Base-by-base conservation (phyloP, 352 stramenopile species). In the Thraustochytrium sp. region DNA sequence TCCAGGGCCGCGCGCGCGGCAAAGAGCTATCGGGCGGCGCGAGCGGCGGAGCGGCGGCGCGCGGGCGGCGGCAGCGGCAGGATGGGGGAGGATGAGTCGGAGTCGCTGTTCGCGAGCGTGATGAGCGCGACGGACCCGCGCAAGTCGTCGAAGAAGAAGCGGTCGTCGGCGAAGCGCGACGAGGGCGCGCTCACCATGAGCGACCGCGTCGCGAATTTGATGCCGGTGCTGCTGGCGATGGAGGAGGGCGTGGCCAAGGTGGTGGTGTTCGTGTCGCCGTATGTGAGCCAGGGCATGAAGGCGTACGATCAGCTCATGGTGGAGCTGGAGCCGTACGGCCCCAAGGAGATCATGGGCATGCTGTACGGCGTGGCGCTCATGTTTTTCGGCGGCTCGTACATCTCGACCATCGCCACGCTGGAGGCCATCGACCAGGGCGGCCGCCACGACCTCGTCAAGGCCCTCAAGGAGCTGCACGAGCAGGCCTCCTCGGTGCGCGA, bases 361-460 rank as follows among this genome's bases (percentile, higher is more conserved):
- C 38, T 83, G 75, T 74, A 75, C 26, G 90, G 90, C 23, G 82
- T 89, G 21, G 78, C 90, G 36, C 86, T 93, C 72, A 92, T 89
- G 63, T 93, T 93, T 85, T 93, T 92, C 85, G 90, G 90, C 13
- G 90, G 90, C 37, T 80, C 90, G 31, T 93, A 91, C 84, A 90
- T 90, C n/a, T 87, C 86, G 2, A 65, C 91, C 1, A 91, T 93
- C 86, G 88, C 90, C 31, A 89, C 88, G 18, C 80, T 91, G 76
- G 85, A 92, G 56, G 87, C 86, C 46, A 88, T 86, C 59, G 44
- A 63, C 34, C 54, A 84, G 56, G 51, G 64, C 53, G 77, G 76
- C 16, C 73, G 64, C 53, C 40, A 72, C 44, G 49, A 59, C 37
- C 37, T 82, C 18, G 53, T 63, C 37, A 44, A 86, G n/a, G n/a